Base-by-base conservation (phyloP, 1,284 basidiomycete genomes). In the Heliocybe sulcata region DNA sequence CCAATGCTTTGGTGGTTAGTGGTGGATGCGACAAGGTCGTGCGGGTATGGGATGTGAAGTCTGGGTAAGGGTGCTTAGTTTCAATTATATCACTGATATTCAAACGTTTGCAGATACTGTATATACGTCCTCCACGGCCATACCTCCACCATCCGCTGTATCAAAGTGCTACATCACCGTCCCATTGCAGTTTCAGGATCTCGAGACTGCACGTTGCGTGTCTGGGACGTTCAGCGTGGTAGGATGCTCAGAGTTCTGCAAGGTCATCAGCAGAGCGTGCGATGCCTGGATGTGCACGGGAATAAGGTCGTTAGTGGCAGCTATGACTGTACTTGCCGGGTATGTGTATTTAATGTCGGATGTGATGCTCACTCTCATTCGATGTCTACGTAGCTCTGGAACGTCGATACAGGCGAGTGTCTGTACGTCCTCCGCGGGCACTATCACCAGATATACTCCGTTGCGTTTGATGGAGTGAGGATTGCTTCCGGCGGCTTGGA, bases 141-240 rank as follows among this genome's bases (percentile, higher is more conserved):
- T 69, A 85, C 85, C 0, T 92, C 93, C 0, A 98, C 95, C 0
- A 90, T 98, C 56, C 85, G 96, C 27, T 98, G 94, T 68, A 77
- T 98, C 56, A 91, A 91, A 63, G 89, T 95, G 14, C 73, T 98
- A 42, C 88, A 95, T 64, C 86, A 88, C 45, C 80, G 91, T 3
- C 94, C 96, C 0, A 80, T 97, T 51, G 93, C 92, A 1, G 83
- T 98, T 22, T 90, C 92, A 0, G 96, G 94, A 52, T 92, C 93
- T 38, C 80, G 96, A 16, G 94, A 98, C 63, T 76, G 80, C 22
- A 94, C 92, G 1, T 67, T 98, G 53, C 81, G 94, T 0, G 92
- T 98, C 0, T 99, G 96, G 96, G 91, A 99, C 68, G 81, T 99
- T 52, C 87, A 91, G 66, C 79, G 76, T 8, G 96, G 96, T 0